Evolutionary conservation across 192 early-diverging fungal species (phyloP).

Genomic region (Coemansia sp.): DNA sequence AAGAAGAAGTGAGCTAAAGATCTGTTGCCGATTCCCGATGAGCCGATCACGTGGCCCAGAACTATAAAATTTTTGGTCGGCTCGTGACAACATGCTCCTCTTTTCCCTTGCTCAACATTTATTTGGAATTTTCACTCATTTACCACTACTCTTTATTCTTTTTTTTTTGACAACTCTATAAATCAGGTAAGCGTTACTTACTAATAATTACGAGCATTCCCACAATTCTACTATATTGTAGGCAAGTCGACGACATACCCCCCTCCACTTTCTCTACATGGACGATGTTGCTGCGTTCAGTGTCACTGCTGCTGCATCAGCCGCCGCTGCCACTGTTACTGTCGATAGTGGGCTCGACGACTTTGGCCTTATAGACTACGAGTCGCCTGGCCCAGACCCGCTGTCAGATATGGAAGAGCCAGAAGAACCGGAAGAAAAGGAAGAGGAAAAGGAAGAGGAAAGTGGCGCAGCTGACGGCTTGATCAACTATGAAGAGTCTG

Average conservation of each 20-base stretch:
- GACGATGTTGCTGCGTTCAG: conserved; percentile 6
- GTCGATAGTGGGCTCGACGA: conserved; percentile 19
- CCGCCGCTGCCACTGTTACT: background rate
- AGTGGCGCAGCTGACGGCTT: conserved; percentile 2
- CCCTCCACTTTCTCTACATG: background rate
- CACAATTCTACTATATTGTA: background rate
- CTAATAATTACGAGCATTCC: background rate
- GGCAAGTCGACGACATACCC: background rate
- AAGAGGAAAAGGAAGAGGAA: background rate
- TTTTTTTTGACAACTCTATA: background rate
- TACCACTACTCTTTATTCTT: background rate
- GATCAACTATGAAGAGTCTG: conserved; percentile 35
- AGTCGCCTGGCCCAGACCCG: conserved; percentile 30
- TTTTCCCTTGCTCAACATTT: no score
- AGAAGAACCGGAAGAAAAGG: background rate
- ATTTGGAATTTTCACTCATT: background rate
- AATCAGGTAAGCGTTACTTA: background rate
- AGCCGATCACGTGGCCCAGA: background rate
- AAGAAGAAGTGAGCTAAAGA: background rate
- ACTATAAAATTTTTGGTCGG: background rate
- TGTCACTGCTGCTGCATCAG: background rate
- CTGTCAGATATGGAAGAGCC: conserved; percentile 1
- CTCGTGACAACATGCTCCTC: background rate
- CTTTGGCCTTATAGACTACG: conserved; percentile 52
- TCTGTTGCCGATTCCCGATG: background rate